Evolutionary conservation across 352 stramenopile species (phyloP), one percentile per base, ranked within the genome.

Genomic region (Phytophthora sp.): DNA sequence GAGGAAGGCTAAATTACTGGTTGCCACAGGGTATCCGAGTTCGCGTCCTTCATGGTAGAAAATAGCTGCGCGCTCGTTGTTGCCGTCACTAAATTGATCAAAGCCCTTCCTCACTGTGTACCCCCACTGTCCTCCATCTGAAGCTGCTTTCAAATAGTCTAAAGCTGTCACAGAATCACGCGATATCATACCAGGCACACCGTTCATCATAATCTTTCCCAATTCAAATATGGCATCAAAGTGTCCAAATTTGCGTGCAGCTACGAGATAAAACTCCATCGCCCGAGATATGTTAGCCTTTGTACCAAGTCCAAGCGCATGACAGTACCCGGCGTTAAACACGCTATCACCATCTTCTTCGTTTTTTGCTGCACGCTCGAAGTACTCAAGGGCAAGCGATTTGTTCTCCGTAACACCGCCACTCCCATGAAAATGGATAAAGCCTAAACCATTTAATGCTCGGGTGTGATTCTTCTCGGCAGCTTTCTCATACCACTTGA

Each of bases 261-360:
- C 88, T 3, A 70, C 31, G 2, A 79, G 59, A 44, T 92, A 95
- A 30, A 77, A 91, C 5, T 77, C 30, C 38, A 91, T 82, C 5
- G 85, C 89, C 24, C 69, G 65, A 31, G 62, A 82, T 6, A 84
- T 27, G 38, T 94, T 94, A 2, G 62, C 58, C 3, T 28, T 13
- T 2, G 84, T 86, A 1, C 90, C 90, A 10, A 90, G 69, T 3
- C 88, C 90, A 4, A 73, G 48, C 0, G 81, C 77, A 38, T 95
- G 62, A 48, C 89, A 97, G 63, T 94, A 92, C 0, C 85, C 91
- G 1, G 90, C 83, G 51, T 97, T 97, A 51, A 96, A 97, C 2
- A 97, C 49, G n/a, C 87, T 96, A 59, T 97, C 91, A 0, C 84
- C 89, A 41, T 97, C 90, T 37, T 84, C 74, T 44, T 87, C 46